These are phyloP conservation scores for Adansonia rubrostipa DNA, from an alignment of 441 rosid genomes.

Conservation along the genomic window DNA sequence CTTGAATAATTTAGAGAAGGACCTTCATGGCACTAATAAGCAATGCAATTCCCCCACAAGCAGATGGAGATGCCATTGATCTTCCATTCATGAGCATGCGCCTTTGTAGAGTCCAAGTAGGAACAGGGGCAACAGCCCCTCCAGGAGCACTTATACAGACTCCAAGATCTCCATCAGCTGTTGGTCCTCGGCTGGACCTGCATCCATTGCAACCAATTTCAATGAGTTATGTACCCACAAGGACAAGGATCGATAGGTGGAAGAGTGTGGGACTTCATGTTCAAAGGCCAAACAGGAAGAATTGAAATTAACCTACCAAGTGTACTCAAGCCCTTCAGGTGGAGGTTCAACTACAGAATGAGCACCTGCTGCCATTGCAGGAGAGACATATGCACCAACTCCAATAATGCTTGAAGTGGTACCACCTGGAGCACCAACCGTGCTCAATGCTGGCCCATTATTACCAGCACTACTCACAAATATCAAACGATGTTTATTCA, in stretches of 20 bases:
- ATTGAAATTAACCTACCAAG: conserved; percentile 62
- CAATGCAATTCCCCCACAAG: conserved; percentile 97
- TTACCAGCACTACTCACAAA: conserved; percentile 99
- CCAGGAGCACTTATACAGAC: conserved; percentile 99
- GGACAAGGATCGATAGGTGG: conserved; percentile 16
- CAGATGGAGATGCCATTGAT: conserved; percentile 99
- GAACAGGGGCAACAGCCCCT: conserved; percentile 99
- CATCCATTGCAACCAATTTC: conserved; percentile 36
- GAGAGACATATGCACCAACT: conserved; percentile 98
- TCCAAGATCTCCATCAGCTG: conserved; percentile 98
- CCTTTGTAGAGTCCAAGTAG: conserved; percentile 98
- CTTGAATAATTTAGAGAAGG: conserved; percentile 28
- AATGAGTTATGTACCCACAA: conserved; percentile 25
- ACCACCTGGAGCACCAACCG: conserved; percentile 99
- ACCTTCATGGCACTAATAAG: conserved; percentile 99
- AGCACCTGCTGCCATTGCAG: conserved; percentile 98
- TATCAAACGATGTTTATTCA: conserved; percentile 82
- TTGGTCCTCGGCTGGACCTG: conserved; percentile 99
- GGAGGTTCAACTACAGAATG: conserved; percentile 96
- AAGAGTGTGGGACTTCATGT: neutral
- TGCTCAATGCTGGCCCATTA: conserved; percentile 96
- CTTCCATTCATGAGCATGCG: conserved; percentile 99
- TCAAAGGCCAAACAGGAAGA: conserved; percentile 24
- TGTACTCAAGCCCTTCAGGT: conserved; percentile 89
- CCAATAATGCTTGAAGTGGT: conserved; percentile 95